phyloP scores from a whole-genome alignment of 2,329 filamentous ascomycete species.

The Nemania serpens region DNA sequence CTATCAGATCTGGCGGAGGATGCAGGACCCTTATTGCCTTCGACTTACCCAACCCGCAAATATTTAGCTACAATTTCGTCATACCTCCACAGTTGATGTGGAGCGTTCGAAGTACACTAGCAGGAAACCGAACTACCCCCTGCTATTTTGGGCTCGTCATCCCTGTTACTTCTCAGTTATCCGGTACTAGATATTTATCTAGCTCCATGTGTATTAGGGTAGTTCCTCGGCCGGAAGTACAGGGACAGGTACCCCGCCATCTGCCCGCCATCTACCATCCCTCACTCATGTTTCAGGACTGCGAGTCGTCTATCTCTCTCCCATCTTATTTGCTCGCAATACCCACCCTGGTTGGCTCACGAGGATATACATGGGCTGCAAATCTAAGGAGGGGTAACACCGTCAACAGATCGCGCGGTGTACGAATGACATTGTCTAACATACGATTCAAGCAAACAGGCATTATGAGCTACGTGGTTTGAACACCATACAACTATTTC shows the following conservation, averaged over 20 bases:
- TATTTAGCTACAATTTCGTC: constrained; percentile 21
- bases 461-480: not conserved
- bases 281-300: constrained; percentile 22
- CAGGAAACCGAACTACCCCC: not conserved
- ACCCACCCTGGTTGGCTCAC: not conserved
- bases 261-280: constrained; percentile 2
- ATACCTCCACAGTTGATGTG: constrained; percentile 16
- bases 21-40: constrained; percentile 28
- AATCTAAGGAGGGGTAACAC: constrained; percentile 14
- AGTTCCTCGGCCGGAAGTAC: constrained; percentile 4
- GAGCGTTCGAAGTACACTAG: not conserved
- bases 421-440: constrained; percentile 8
- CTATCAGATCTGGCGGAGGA: constrained; percentile 19
- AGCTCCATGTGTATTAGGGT: not conserved
- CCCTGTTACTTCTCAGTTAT: not conserved
- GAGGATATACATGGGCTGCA: constrained; percentile 4
- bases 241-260: constrained; percentile 23
- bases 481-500: not conserved
- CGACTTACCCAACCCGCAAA: constrained; percentile 25
- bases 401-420: constrained; percentile 7
- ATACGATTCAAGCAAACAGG: not conserved
- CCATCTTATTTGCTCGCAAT: constrained; percentile 6
- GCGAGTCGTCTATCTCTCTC: not conserved
- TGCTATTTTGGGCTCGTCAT: constrained; percentile 10
- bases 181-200: not conserved